These are phyloP conservation scores for Cystobasidium ongulense DNA, from an alignment of 768 basidiomycete genomes.

Conservation along the genomic window DNA sequence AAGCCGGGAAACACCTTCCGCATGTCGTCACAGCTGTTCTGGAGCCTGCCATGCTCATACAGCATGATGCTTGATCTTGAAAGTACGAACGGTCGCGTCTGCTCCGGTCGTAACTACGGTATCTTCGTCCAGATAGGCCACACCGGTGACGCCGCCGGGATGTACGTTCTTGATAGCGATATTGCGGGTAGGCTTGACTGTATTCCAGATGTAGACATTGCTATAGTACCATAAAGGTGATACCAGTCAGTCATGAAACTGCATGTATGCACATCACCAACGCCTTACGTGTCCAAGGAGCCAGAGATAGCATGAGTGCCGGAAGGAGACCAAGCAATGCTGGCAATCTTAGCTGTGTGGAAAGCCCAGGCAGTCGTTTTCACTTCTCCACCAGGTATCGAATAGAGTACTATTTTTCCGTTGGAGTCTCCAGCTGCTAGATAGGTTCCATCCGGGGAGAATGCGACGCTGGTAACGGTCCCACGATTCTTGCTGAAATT, in stretches of 20 bases:
- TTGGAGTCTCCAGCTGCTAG: conserved; percentile 80
- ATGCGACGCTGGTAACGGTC: conserved; percentile 62
- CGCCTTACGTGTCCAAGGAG: conserved; percentile 65
- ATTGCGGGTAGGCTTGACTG: conserved; percentile 58
- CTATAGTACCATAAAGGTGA: not conserved
- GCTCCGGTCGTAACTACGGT: conserved; percentile 66
- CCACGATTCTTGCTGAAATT: conserved; percentile 64
- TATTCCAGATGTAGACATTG: conserved; percentile 78
- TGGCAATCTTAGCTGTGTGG: conserved; percentile 72
- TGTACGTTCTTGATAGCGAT: conserved; percentile 77
- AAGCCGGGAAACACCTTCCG: too few species aligned
- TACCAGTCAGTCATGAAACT: not conserved
- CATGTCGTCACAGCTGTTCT: too few species aligned
- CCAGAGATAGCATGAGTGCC: conserved; percentile 73
- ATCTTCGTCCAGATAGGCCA: conserved; percentile 64
- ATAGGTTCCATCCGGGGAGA: conserved; percentile 66
- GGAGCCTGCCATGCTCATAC: not conserved
- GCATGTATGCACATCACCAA: not conserved
- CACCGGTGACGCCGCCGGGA: conserved; percentile 72
- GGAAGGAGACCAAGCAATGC: conserved; percentile 67
- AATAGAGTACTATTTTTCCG: conserved; percentile 72
- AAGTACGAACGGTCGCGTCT: conserved; percentile 54
- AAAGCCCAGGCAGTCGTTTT: conserved; percentile 73
- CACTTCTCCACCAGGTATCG: conserved; percentile 53
- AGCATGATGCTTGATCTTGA: conserved; percentile 46